A percentile compares a stretch with the other conserved stretches of the same genome.
Conservation (phyloP, 2,329 filamentous ascomycete genomes). For the Elsinoe australis region DNA sequence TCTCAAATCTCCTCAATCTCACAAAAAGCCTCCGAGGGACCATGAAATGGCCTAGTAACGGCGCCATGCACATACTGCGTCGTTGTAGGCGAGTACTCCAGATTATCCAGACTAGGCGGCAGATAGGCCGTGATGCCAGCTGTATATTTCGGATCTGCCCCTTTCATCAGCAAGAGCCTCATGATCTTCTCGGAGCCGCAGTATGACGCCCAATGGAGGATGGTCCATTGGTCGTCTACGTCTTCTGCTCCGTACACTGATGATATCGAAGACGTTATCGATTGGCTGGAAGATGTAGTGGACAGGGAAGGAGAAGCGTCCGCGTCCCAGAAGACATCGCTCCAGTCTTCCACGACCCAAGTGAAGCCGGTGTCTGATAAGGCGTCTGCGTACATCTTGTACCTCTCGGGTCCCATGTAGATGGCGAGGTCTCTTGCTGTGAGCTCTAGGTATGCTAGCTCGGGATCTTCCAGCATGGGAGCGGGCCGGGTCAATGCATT, state of each 20-base stretch:
- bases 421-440: background rate
- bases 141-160: background rate
- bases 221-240: background rate
- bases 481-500: background rate
- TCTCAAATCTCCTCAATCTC: too few relatives aligned
- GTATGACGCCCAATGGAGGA: background rate
- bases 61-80: background rate
- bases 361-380: background rate
- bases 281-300: background rate
- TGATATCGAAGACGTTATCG: background rate
- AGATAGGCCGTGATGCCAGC: background rate
- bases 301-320: background rate
- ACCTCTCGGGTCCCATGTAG: background rate
- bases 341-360: background rate
- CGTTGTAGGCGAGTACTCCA: background rate
- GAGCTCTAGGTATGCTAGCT: background rate
- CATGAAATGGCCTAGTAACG: background rate
- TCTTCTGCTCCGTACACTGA: slow-evolving; percentile 1
- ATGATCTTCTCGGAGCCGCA: slow-evolving; percentile 2
- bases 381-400: background rate
- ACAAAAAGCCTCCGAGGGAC: background rate
- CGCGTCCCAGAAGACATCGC: background rate
- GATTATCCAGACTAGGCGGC: background rate
- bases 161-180: background rate
- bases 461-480: background rate